Base-by-base conservation (phyloP, 106 monocot species). In the Chionographis japonica region DNA sequence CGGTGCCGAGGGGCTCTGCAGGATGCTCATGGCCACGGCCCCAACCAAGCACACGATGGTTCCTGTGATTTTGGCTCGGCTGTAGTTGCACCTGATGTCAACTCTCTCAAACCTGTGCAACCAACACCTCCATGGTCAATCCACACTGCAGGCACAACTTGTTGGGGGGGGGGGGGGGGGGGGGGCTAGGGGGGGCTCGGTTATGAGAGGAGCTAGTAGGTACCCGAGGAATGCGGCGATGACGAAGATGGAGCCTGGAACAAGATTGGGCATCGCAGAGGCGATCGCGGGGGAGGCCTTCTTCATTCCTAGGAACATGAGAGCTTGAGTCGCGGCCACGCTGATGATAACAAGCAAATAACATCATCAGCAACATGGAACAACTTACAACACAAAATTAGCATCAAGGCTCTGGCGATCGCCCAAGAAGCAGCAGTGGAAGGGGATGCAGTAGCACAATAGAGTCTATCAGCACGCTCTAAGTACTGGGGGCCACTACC, bases 241-340 rank as follows among this genome's bases (percentile, higher is more conserved):
- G 19, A 89, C 50, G 68, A 89, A 89, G 52, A 89, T 89, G 64
- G 85, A 57, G 51, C 89, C 89, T 6, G 89, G 89, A 1, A 85
- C 76, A 67, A 89, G 77, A 71, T 89, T 89, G 6, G 89, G 89
- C 82, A 89, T 82, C n/a, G 85, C 83, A 40, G 83, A 73, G 10
- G 82, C 89, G 62, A 89, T 80, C 3, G 89, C 75, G 14, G 85
- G 89, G 2, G 85, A 83, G 49, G 89, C 85, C 60, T 74, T 85
- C 65, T 77, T 77, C 35, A 89, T 79, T 17, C 89, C 88, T 14
- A 72, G 13, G 8, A 84, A 37, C 78, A 78, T 72, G 17, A 88
- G 78, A 20, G 68, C 77, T 79, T 88, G 88, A 66, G 82, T 85
- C 50, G 65, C 60, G 2, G 83, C 78, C 67, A 89, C 89, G 66